Evolutionary conservation across 305 asterid species (phyloP).

Genomic region (Vinca major): DNA sequence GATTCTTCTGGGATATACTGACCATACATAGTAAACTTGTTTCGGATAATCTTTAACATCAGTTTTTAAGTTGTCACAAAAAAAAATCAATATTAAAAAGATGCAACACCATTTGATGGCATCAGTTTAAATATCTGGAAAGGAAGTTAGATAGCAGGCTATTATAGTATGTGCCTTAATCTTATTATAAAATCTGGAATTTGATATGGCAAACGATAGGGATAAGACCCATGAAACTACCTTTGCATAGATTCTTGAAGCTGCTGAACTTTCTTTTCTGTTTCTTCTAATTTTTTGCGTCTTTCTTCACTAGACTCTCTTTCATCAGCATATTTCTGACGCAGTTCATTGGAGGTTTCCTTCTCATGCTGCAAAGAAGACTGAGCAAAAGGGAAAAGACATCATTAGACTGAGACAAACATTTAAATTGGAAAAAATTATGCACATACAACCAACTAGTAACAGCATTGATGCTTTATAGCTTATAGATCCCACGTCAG

Average conservation of each 20-base stretch:
- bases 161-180: neutral
- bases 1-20: neutral
- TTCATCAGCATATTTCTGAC: conserved; percentile 47
- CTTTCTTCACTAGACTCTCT: conserved; percentile 54
- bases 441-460: neutral
- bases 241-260: conserved; percentile 76
- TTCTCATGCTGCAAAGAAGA: conserved; percentile 50
- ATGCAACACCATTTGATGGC: neutral
- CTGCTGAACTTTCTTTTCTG: conserved; percentile 60
- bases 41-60: neutral
- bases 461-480: neutral
- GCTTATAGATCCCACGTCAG: neutral
- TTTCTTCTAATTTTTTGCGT: conserved; percentile 60
- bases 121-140: neutral
- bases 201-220: neutral
- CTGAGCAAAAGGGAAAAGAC: conserved; percentile 30
- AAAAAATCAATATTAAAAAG: neutral
- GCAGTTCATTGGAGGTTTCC: conserved; percentile 46
- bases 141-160: neutral
- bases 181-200: neutral
- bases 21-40: neutral
- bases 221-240: conserved; percentile 27
- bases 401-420: neutral
- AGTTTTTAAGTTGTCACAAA: neutral
- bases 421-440: neutral